A percentile compares a stretch with the other conserved stretches of the same genome.
phyloP scores from a whole-genome alignment of 2,329 filamentous ascomycete genomes.

The Pseudocercospora eumusae region DNA sequence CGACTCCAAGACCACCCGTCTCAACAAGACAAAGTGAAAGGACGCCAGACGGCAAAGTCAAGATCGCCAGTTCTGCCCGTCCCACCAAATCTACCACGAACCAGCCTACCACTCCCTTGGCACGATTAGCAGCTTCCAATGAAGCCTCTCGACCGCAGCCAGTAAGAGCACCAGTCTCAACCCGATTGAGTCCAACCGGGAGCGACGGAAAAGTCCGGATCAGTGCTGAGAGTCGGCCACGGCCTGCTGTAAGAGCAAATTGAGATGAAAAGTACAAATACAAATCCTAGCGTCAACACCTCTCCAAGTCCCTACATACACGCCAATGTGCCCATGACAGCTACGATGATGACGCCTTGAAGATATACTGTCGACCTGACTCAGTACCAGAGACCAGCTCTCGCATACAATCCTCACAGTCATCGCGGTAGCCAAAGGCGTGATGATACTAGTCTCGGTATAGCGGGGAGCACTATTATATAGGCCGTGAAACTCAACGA shows the following conservation, averaged over 20 bases:
- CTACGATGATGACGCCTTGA: background rate
- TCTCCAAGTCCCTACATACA: background rate
- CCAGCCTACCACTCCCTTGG: conserved; percentile 9
- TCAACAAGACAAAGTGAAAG: conserved; percentile 21
- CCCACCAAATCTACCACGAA: conserved; percentile 13
- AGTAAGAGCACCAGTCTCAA: conserved; percentile 15
- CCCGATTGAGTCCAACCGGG: conserved; percentile 11
- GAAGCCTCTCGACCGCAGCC: conserved; percentile 19
- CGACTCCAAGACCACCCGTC: conserved; percentile 15
- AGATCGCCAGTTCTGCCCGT: conserved; percentile 19
- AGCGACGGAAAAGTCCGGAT: conserved; percentile 30
- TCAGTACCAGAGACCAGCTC: background rate
- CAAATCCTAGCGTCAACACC: too few relatives aligned
- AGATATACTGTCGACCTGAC: background rate
- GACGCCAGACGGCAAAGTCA: conserved; percentile 26
- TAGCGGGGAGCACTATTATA: too few relatives aligned
- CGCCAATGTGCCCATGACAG: background rate
- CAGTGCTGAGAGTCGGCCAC: conserved; percentile 27
- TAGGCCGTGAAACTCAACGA: too few relatives aligned
- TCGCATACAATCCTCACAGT: background rate
- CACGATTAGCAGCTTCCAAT: conserved; percentile 12
- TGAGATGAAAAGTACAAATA: background rate
- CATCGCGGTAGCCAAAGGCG: background rate
- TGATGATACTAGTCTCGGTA: background rate
- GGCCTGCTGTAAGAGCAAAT: conserved; percentile 19